Evolutionary conservation across 441 rosid genomes (phyloP), one percentile per base, ranked within the genome.

Genomic region (Eugenia klotzschiana): DNA sequence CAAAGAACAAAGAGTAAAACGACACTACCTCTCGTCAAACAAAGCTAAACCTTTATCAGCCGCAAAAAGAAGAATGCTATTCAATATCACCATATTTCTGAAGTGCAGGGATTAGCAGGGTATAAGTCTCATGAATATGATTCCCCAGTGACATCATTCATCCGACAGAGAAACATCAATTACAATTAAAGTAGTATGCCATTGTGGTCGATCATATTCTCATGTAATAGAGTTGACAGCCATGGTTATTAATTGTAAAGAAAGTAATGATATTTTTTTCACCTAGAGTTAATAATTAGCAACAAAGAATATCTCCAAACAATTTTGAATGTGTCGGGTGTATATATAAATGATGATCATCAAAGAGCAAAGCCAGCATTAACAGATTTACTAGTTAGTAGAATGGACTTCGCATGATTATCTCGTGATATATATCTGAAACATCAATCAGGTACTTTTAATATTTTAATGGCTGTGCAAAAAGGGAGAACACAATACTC

Each of bases 1-100:
- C 94, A 56, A 77, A 83, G 54, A 82, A 79, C 82, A 49, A n/a
- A n/a, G 53, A 84, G 79, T 83, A 83, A 37, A 23, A 23, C 51
- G 79, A 33, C 25, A 33, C 77, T 33, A 2, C 14, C 7, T 5
- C 43, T 29, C 46, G 20, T 5, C 46, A 33, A 43, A 64, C 37
- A 64, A 33, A 64, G 43, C 77, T 33, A 18, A 33, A 64, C 14
- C 46, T 13, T 18, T 33, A 2, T 16, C 41, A 16, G 73, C 41
- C 41, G 0, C 14, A 18, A 64, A 64, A 33, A 20, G 77, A n/a
- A 64, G 43, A 64, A 64, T 64, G 46, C 46, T 8, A 64, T 33
- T 64, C 77, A 18, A 2, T 33, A 64, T 8, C 25, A 29, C 33
- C 74, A 18, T 29, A 29, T 33, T 64, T 64, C 13, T 33, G 43